A percentile compares a stretch with the other conserved stretches of the same genome.
phyloP scores from a whole-genome alignment of 305 asterid species.

The Fraxinus velutina region DNA sequence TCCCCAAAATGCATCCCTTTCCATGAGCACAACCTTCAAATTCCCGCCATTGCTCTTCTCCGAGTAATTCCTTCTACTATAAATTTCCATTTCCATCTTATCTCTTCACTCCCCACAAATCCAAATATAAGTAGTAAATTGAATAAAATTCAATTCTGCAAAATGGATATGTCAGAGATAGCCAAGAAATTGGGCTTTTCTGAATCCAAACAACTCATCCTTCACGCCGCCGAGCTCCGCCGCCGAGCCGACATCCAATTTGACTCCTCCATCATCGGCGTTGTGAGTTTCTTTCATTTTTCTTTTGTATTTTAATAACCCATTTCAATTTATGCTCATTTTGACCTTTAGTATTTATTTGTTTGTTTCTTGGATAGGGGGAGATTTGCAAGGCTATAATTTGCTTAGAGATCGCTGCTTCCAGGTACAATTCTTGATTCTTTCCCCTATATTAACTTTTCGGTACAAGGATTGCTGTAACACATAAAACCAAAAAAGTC shows the following conservation, averaged over 20 bases:
- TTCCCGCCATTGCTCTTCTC: not conserved
- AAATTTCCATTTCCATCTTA: not conserved
- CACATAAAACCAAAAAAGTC: too few relatives aligned
- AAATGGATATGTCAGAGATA: constrained; percentile 66
- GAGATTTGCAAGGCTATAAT: constrained; percentile 88
- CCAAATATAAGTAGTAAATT: not conserved
- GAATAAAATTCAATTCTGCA: not conserved
- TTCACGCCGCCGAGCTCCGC: constrained; percentile 91
- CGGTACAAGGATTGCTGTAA: not conserved
- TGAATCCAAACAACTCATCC: constrained; percentile 55
- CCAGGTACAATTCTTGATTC: constrained; percentile 38
- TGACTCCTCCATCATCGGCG: constrained; percentile 76
- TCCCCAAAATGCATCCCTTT: not conserved
- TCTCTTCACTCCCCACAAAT: not conserved
- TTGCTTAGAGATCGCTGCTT: constrained; percentile 85
- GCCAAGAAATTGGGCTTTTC: constrained; percentile 66
- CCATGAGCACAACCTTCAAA: not conserved
- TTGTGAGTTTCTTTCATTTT: constrained; percentile 43
- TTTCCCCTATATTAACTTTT: not conserved
- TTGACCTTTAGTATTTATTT: not conserved
- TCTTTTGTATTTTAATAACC: not conserved
- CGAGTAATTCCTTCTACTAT: not conserved
- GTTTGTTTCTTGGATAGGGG: constrained; percentile 35
- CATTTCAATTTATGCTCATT: not conserved
- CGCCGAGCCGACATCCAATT: constrained; percentile 86